phyloP scores from a whole-genome alignment of 441 rosid species.

The Gossypium schwendimanii region DNA sequence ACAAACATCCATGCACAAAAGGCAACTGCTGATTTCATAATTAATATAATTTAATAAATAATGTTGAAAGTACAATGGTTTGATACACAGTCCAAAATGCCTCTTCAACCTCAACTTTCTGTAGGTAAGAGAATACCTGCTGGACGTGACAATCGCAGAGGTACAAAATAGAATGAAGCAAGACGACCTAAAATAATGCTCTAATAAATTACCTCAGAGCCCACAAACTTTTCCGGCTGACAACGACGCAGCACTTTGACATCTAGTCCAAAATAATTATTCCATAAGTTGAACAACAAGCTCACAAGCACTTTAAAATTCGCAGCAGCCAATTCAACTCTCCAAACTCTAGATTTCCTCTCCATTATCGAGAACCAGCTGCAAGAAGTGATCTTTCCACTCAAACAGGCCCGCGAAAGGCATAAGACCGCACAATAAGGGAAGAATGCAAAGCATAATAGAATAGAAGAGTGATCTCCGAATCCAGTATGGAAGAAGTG shows the following conservation, averaged over 20 bases:
- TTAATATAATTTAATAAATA: neutral
- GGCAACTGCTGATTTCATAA: neutral
- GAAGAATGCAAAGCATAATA: conserved; percentile 37
- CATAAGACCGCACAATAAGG: conserved; percentile 55
- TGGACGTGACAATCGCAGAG: neutral
- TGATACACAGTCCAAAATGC: neutral
- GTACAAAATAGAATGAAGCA: neutral
- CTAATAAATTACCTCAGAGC: neutral
- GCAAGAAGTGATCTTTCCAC: conserved; percentile 62
- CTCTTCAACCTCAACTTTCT: neutral
- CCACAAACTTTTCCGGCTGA: neutral
- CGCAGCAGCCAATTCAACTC: neutral
- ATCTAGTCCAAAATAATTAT: neutral
- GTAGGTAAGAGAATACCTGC: neutral
- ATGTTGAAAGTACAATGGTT: neutral
- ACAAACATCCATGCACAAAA: neutral
- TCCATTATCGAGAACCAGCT: conserved; percentile 23
- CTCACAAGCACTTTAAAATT: neutral
- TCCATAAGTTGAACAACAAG: neutral
- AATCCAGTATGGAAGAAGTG: conserved; percentile 52
- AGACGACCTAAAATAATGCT: neutral
- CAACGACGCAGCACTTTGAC: neutral
- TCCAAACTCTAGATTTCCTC: neutral
- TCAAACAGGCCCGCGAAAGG: conserved; percentile 65
- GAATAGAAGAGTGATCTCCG: conserved; percentile 43